Percentiles rank a stretch among this genome's conserved stretches.
Evolutionary conservation across 2,329 filamentous ascomycete species (phyloP).

Genomic region (Calonectria hongkongensis): DNA sequence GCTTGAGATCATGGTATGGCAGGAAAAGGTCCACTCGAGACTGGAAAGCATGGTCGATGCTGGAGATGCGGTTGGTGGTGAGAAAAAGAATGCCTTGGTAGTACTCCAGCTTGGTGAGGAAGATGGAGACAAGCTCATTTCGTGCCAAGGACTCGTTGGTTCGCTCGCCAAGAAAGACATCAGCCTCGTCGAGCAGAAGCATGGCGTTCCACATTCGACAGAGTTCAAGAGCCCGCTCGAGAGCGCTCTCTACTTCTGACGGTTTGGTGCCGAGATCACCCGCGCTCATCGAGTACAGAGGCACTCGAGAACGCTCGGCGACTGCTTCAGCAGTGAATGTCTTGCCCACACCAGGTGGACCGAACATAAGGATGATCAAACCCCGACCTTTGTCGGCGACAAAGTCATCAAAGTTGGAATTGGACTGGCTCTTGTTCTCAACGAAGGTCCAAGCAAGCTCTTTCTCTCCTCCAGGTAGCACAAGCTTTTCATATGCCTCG

Average conservation of each 20-base stretch:
- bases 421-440: slow-evolving; percentile 57
- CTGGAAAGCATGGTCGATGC: slow-evolving; percentile 61
- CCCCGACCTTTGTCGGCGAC: slow-evolving; percentile 62
- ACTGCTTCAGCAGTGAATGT: slow-evolving; percentile 65
- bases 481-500: slow-evolving; percentile 60
- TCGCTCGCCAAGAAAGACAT: slow-evolving; percentile 64
- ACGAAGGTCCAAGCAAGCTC: slow-evolving; percentile 63
- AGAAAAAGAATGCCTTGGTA: slow-evolving; percentile 63
- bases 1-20: slow-evolving; percentile 57
- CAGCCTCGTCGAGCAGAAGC: slow-evolving; percentile 65
- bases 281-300: slow-evolving; percentile 63
- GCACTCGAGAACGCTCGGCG: slow-evolving; percentile 61
- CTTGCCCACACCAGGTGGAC: slow-evolving; percentile 68
- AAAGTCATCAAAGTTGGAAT: slow-evolving; percentile 59
- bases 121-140: slow-evolving; percentile 64
- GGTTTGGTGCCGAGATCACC: slow-evolving; percentile 62
- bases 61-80: slow-evolving; percentile 61
- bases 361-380: slow-evolving; percentile 67
- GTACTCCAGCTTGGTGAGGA: slow-evolving; percentile 59
- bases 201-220: slow-evolving; percentile 69
- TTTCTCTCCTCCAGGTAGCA: slow-evolving; percentile 61
- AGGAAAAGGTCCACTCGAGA: slow-evolving; percentile 59
- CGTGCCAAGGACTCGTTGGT: slow-evolving; percentile 58
- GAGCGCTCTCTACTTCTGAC: slow-evolving; percentile 57
- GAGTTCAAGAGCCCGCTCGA: slow-evolving; percentile 60